Evolutionary conservation across 768 basidiomycete species (phyloP), one percentile per base, ranked within the genome.

Genomic region (Russula ochroleuca): DNA sequence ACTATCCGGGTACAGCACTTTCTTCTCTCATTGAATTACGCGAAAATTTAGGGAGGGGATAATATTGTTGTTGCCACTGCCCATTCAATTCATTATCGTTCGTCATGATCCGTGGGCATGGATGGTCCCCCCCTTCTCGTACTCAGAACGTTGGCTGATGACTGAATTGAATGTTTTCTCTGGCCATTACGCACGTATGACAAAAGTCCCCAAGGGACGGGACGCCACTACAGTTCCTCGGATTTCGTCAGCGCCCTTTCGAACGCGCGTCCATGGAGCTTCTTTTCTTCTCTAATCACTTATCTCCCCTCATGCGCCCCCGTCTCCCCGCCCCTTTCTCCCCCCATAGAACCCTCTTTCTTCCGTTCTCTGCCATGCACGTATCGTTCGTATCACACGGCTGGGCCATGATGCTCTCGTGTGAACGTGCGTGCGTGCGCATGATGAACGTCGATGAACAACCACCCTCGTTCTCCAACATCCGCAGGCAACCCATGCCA

Each of bases 391-490:
- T 21, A 59, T 59, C 58, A 47, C 17, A 28, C 51, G 31, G 7
- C 23, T 53, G 14, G 23, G 38, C 10, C 1, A 35, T 13, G 14
- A n/a, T 10, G 6, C 21, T 35, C 21, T 49, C 57, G 33, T 58
- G 41, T 51, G 62, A 63, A 63, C 56, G 49, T 63, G 56, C 57
- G 38, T 62, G 37, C 14, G n/a, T 23, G 28, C 5, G 28, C 28
- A 28, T 2, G 5, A 28, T 28, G 28, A 28, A 28, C n/a, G n/a
- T n/a, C n/a, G n/a, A n/a, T n/a, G n/a, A n/a, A n/a, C n/a, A n/a
- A n/a, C n/a, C 43, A 52, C 62, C 62, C 62, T 48, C 41, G 43
- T 45, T 57, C 57, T 53, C 47, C 57, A 23, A 53, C 25, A 37
- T 38, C n/a, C 47, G 52, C 45, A 23, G 15, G n/a, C n/a, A 43